Evolutionary conservation across 441 rosid species (phyloP).

Genomic region (Pelargonium cotyledonis): DNA sequence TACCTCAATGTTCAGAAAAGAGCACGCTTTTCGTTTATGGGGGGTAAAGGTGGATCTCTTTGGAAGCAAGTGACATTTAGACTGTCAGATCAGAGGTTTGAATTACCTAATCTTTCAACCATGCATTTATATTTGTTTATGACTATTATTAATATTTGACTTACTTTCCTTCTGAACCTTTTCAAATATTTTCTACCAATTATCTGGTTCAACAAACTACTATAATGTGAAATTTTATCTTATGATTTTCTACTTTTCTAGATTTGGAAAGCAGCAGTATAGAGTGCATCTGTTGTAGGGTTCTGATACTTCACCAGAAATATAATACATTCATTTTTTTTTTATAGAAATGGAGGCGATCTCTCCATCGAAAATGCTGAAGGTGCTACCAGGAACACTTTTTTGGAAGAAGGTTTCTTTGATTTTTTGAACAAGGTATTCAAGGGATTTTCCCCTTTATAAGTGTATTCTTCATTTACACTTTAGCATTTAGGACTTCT

Average conservation of each 20-base stretch:
- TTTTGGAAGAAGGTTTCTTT: conserved; percentile 75
- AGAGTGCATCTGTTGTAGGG: neutral
- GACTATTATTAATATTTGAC: neutral
- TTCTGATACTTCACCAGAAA: neutral
- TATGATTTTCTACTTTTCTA: neutral
- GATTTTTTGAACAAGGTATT: conserved; percentile 70
- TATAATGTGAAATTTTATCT: conserved; percentile 7
- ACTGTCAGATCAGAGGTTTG: conserved; percentile 70
- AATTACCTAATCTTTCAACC: conserved; percentile 15
- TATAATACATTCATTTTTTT: conserved; percentile 18
- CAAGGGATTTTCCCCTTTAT: neutral
- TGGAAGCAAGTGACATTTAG: conserved; percentile 87
- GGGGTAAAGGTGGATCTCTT: conserved; percentile 90
- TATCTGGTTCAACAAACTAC: neutral
- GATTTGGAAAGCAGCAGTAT: neutral
- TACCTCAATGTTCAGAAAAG: conserved; percentile 45
- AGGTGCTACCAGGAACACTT: conserved; percentile 36
- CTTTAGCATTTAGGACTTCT: neutral
- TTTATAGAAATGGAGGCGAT: conserved; percentile 52
- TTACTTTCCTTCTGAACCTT: conserved; percentile 8
- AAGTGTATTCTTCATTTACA: conserved; percentile 1
- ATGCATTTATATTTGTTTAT: conserved; percentile 17
- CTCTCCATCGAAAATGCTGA: conserved; percentile 56
- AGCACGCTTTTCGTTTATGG: conserved; percentile 94
- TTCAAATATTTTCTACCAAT: neutral